These are phyloP conservation scores for Boletus pseudopeckii DNA, from an alignment of 768 basidiomycete species.

Conservation along the genomic window DNA sequence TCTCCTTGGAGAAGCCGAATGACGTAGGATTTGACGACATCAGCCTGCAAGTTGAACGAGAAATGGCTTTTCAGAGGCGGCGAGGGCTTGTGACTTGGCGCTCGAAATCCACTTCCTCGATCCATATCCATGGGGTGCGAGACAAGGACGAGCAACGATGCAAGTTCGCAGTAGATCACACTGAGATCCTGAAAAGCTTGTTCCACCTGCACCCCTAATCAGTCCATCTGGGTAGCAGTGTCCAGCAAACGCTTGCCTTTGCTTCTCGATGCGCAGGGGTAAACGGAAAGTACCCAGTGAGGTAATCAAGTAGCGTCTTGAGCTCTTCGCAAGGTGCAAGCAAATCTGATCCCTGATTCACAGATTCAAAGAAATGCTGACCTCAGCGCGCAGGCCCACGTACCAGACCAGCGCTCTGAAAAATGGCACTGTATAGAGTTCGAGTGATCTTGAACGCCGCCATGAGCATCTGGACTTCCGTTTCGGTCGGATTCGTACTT, in stretches of 20 bases:
- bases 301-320: conserved; percentile 60
- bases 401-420: conserved; percentile 43
- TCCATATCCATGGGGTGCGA: conserved; percentile 8
- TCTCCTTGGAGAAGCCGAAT: conserved; percentile 54
- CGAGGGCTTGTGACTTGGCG: conserved; percentile 14
- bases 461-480: conserved; percentile 58
- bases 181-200: conserved; percentile 68
- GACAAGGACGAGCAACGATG: conserved; percentile 55
- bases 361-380: conserved; percentile 1
- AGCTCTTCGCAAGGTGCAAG: conserved; percentile 45
- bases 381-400: conserved; percentile 4
- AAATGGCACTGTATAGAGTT: conserved; percentile 55
- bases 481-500: conserved; percentile 51
- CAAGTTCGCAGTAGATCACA: conserved; percentile 74
- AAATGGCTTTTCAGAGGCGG: conserved; percentile 15
- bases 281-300: conserved; percentile 87
- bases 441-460: conserved; percentile 55
- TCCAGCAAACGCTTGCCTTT: conserved; percentile 38
- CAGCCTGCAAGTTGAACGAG: conserved; percentile 39
- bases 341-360: conserved; percentile 24
- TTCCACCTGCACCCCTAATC: conserved; percentile 47
- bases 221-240: not conserved
- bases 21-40: conserved; percentile 59
- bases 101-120: conserved; percentile 9
- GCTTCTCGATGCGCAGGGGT: conserved; percentile 49